A percentile compares a stretch with the other conserved stretches of the same genome.
Conservation (phyloP, 805 yeast species). For the Metschnikowia corniflorae region DNA sequence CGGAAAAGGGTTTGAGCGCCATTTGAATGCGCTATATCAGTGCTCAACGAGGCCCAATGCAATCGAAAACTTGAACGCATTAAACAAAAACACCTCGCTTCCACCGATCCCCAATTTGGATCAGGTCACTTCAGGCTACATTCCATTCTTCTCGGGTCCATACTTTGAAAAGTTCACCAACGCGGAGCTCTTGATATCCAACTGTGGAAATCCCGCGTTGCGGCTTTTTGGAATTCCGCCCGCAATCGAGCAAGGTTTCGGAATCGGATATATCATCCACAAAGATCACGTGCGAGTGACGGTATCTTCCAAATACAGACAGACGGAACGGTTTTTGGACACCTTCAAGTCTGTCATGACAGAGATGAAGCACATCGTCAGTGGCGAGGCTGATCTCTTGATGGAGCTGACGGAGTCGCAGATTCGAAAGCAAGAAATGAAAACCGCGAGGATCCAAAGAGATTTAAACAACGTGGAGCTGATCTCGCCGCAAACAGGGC, state of each 20-base stretch:
- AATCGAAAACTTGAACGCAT: constrained; percentile 33
- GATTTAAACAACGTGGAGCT: constrained; percentile 30
- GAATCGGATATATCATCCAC: constrained; percentile 88
- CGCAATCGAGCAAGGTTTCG: constrained; percentile 84
- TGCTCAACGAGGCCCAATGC: constrained; percentile 46
- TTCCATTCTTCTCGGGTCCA: constrained; percentile 35
- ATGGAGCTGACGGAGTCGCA: constrained; percentile 30
- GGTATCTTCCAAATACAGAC: constrained; percentile 84
- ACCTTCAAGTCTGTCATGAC: constrained; percentile 60
- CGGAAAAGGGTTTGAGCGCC: constrained; percentile 73
- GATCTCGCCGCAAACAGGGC: constrained; percentile 18
- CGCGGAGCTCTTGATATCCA: constrained; percentile 41
- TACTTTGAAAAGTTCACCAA: constrained; percentile 30
- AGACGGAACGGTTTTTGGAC: constrained; percentile 71
- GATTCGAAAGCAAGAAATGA: constrained; percentile 31
- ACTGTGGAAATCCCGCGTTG: constrained; percentile 90
- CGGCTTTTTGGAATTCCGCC: constrained; percentile 91
- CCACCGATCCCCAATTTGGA: constrained; percentile 12
- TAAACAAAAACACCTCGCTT: constrained; percentile 31
- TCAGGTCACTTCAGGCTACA: constrained; percentile 3
- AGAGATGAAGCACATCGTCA: constrained; percentile 53
- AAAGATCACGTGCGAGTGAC: constrained; percentile 75
- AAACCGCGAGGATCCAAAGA: constrained; percentile 31
- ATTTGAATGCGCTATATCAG: constrained; percentile 60
- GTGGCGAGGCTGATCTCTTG: constrained; percentile 33